phyloP scores from a whole-genome alignment of 805 yeast species.

The Clavispora vitiphila region DNA sequence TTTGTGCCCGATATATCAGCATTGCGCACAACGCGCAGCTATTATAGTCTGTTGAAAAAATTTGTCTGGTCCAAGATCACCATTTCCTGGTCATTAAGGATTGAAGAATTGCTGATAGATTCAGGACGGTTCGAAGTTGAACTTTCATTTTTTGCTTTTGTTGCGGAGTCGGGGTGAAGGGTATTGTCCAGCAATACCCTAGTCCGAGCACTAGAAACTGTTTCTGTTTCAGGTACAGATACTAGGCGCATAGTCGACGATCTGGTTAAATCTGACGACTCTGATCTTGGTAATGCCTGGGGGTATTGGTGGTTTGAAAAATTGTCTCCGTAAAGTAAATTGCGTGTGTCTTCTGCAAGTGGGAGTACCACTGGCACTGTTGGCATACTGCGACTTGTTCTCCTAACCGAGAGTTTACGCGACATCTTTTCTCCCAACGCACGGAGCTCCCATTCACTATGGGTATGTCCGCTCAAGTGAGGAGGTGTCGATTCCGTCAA shows the following conservation, averaged over 20 bases:
- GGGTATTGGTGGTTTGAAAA: slow-evolving; percentile 15
- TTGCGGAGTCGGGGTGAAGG: background rate
- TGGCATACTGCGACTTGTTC: background rate
- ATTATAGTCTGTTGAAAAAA: slow-evolving; percentile 7
- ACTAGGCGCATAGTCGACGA: background rate
- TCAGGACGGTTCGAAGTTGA: background rate
- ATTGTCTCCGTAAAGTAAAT: slow-evolving; percentile 18
- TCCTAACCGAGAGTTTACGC: slow-evolving; percentile 28
- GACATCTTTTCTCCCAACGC: slow-evolving; percentile 34
- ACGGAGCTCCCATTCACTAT: slow-evolving; percentile 22
- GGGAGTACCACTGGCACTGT: slow-evolving; percentile 2
- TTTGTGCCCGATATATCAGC: background rate
- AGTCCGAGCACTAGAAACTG: background rate
- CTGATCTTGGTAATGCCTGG: slow-evolving; percentile 5
- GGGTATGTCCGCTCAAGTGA: background rate
- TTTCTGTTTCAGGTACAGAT: background rate
- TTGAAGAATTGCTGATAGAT: slow-evolving; percentile 1
- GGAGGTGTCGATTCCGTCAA: background rate
- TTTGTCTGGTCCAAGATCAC: slow-evolving; percentile 9
- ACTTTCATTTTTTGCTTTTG: background rate
- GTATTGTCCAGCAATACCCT: slow-evolving; percentile 1
- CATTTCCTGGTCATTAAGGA: slow-evolving; percentile 12
- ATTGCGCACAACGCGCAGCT: background rate
- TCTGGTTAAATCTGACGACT: background rate
- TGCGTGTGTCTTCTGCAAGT: slow-evolving; percentile 18